Evolutionary conservation across 2,329 filamentous ascomycete species (phyloP).

Genomic region (Chaetomiaceae sp.): DNA sequence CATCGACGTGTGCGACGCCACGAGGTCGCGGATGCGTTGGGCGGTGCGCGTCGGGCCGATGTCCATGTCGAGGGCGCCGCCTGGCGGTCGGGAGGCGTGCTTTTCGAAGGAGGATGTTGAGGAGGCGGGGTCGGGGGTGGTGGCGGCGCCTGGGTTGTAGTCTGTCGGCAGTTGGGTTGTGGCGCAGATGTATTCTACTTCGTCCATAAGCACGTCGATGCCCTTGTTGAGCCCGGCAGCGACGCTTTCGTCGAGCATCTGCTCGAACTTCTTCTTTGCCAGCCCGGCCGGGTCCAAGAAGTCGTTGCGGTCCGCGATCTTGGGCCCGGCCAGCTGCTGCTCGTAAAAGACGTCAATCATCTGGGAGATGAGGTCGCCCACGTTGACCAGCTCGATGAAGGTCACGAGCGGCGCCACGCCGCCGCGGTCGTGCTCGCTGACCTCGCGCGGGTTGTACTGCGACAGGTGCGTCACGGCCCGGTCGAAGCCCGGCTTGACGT

Average conservation of each 20-base stretch:
- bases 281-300: conserved; percentile 88
- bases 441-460: conserved; percentile 83
- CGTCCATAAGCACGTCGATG: conserved; percentile 96
- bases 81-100: conserved; percentile 7
- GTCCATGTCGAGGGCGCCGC: conserved; percentile 36
- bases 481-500: conserved; percentile 90
- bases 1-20: conserved; percentile 87
- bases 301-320: conserved; percentile 86
- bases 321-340: conserved; percentile 79
- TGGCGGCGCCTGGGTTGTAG: conserved; percentile 65
- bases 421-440: conserved; percentile 63
- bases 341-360: conserved; percentile 99
- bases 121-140: conserved; percentile 7
- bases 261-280: conserved; percentile 97
- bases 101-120: conserved; percentile 9
- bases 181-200: conserved; percentile 91
- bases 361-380: conserved; percentile 94
- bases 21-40: conserved; percentile 73
- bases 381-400: conserved; percentile 95
- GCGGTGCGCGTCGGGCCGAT: conserved; percentile 77
- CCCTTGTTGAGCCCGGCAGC: conserved; percentile 95
- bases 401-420: conserved; percentile 89
- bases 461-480: conserved; percentile 88
- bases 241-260: conserved; percentile 96
- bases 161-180: conserved; percentile 83